Base-by-base conservation (phyloP, 2,329 filamentous ascomycete genomes). In the Colletotrichum sp. region DNA sequence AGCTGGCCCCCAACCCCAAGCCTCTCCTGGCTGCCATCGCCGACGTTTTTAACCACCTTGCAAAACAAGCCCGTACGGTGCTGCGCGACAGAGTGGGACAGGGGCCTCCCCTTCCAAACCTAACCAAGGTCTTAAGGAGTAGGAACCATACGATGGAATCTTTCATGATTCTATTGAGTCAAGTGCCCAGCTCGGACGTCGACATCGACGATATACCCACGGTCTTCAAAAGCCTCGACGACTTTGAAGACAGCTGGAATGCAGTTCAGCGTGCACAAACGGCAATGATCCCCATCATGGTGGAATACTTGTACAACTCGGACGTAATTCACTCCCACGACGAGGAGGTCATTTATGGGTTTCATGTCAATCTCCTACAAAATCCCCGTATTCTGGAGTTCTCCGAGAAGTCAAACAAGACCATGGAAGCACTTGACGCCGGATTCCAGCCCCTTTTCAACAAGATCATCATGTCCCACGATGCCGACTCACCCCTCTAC, bases 361-460 rank as follows among this genome's bases (percentile, higher is more conserved):
- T 80, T 16, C 74, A 77, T 16, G 2, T 12, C 4, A 44, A 77
- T 5, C 55, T 82, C 19, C 72, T 81, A 27, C 36, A 65, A 2
- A 75, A 80, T 28, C 66, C 75, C 5, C 76, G 71, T 0, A 78
- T 82, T 32, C 16, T 7, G 19, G 76, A 78, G 6, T 78, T 79
- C 52, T 81, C 69, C 63, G 63, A 69, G 3, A 34, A 65, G 5
- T 76, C 78, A 3, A 64, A 60, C 8, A 67, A 75, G 4, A 60
- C 55, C 15, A 74, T 79, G 7, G 34, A 77, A 12, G 63, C 66
- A 11, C 67, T 85, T 0, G 79, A 83, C 30, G 69, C 67, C 5
- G 83, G 83, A 0, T 85, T 82, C n/a, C 65, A 78, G 27, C 83
- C 84, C 4, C 77, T 85, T 1, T 86, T 85, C 71, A 79, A 82